phyloP scores from a whole-genome alignment of 1,139 yeast genomes.

The Candida pseudoviswanathii region DNA sequence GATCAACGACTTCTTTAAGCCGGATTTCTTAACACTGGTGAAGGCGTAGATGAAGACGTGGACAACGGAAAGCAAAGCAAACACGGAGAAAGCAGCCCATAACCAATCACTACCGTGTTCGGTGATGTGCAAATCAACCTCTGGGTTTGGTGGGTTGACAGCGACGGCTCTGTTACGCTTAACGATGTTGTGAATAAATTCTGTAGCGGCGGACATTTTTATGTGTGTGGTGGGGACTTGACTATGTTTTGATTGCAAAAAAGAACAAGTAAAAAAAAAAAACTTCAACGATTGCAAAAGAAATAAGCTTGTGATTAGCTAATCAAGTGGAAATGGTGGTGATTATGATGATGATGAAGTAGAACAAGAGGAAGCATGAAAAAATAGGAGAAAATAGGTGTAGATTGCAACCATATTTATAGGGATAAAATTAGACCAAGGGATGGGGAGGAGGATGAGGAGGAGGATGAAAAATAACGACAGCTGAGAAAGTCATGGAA shows the following conservation, averaged over 20 bases:
- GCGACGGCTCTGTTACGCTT: slow-evolving; percentile 48
- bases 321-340: neutral
- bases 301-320: neutral
- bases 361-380: neutral
- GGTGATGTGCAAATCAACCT: slow-evolving; percentile 54
- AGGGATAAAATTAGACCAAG: slow-evolving; percentile 1
- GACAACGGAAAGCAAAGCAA: slow-evolving; percentile 44
- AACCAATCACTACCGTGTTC: slow-evolving; percentile 68
- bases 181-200: slow-evolving; percentile 10
- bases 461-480: neutral
- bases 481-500: neutral
- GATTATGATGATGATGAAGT: neutral
- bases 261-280: neutral
- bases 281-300: neutral
- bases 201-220: neutral
- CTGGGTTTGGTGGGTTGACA: slow-evolving; percentile 45
- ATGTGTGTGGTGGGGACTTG: neutral
- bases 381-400: slow-evolving; percentile 6
- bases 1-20: slow-evolving; percentile 43
- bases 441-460: neutral
- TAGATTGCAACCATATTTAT: slow-evolving; percentile 10
- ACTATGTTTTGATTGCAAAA: slow-evolving; percentile 7
- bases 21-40: slow-evolving; percentile 35
- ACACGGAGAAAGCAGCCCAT: slow-evolving; percentile 63
- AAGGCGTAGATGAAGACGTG: slow-evolving; percentile 43